Evolutionary conservation across 805 yeast genomes (phyloP), one percentile per base, ranked within the genome.

Genomic region (Starmerella bombi): DNA sequence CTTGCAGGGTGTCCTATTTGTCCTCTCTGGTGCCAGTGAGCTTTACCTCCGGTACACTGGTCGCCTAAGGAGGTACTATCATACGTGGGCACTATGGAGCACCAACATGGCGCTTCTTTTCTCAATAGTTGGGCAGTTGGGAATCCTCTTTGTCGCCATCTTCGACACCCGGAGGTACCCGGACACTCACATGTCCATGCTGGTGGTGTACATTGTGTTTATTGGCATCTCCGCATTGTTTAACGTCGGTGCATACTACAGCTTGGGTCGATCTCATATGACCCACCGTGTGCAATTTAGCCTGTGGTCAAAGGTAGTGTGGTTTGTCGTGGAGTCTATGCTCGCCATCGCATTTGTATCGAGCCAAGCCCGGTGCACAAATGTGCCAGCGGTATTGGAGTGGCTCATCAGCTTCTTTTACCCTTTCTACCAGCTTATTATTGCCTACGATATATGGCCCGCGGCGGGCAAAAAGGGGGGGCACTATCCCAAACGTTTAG

Each of bases 351-450:
- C 72, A 25, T 88, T 83, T 49, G 66, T 59, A 3, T 42, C 49
- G 16, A 40, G 50, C 22, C 54, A 61, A 37, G 53, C 56, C 56
- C 56, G 58, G 10, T 64, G 66, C 21, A 53, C 61, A 29, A 64
- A 69, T 47, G 70, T 70, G 3, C 63, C 69, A 31, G 85, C 85
- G 0, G 63, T 67, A 17, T 74, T 80, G 55, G 97, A 88, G 60
- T 88, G 97, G 97, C 56, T 76, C 3, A 60, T 86, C 32, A 76
- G 88, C n/a, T 86, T 77, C 60, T 77, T 82, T 75, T 86, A 80
- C 56, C 91, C 93, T 3, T 52, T 77, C 25, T 65, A 80, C 45
- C 71, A 77, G 48, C 54, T 77, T 3, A 61, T 77, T 42, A 66
- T 86, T 58, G 63, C 80, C 2, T 67, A 72, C 44, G 96, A 88